Evolutionary conservation across 2,329 filamentous ascomycete genomes (phyloP), one percentile per base, ranked within the genome.

Genomic region (Phialophora tarda): DNA sequence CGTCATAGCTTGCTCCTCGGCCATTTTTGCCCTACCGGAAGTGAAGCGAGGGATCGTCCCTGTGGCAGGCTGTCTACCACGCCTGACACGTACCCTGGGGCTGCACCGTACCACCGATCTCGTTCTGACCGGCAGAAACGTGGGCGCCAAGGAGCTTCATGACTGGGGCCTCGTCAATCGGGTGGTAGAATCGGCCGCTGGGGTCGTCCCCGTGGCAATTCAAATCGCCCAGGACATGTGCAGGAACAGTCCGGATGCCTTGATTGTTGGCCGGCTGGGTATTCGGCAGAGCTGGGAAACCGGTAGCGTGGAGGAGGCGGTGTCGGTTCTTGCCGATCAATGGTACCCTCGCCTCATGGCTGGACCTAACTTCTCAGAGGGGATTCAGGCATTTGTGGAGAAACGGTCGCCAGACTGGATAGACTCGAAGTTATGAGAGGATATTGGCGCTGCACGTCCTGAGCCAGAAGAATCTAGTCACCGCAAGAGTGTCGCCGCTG

Each of bases 381-480:
- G 91, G 0, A 81, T 93, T 21, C 81, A 76, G 78, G 91, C 90
- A 67, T 94, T 94, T 80, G 88, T 90, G 28, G 90, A 92, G 82
- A 91, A 88, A 83, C 82, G 89, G 74, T 84, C 85, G 78, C 86
- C 90, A 1, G 81, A 81, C 30, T 93, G 90, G 90, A 84, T 81
- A 74, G 81, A 77, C 66, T 79, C 77, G 67, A 79, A 79, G 71
- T 63, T 80, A 59, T 80, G 48, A 64, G 50, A 47, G 30, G 12
- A 53, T n/a, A 0, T 17, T 38, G 34, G 4, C 34, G 32, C 32
- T 34, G 32, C 32, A 34, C 11, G 32, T 34, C 32, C 32, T 11
- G 32, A 34, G 10, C 12, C 2, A 8, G 28, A 8, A 30, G 7
- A 30, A 30, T 30, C 28, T 30, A 8, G 8, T 30, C 28, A 30